A percentile compares a stretch with the other conserved stretches of the same genome.
Conservation (phyloP, 1,284 basidiomycete genomes). For the Pseudomicrostroma phylloplanum region DNA sequence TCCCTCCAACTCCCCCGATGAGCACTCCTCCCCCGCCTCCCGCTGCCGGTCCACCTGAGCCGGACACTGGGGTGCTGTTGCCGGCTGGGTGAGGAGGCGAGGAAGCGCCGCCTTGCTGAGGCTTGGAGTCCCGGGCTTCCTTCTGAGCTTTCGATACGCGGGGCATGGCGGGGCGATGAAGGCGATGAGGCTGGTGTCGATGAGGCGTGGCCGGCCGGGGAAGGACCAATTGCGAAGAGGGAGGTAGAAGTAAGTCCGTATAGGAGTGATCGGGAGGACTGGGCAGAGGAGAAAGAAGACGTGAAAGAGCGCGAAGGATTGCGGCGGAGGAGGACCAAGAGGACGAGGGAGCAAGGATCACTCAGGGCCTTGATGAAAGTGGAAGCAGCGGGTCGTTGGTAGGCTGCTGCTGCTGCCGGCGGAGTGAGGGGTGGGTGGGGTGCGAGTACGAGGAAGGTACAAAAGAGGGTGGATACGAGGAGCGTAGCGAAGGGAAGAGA, state of each 20-base stretch:
- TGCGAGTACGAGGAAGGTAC: too few species aligned
- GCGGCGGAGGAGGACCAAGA: background rate
- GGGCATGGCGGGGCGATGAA: background rate
- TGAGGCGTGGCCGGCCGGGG: too few species aligned
- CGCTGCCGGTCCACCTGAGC: background rate
- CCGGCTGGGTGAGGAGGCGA: background rate
- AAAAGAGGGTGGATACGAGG: too few species aligned
- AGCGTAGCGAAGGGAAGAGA: too few species aligned
- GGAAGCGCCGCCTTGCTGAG: conserved; percentile 2
- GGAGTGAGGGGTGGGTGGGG: too few species aligned
- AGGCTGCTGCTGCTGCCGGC: too few species aligned
- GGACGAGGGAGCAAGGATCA: too few species aligned
- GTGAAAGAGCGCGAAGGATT: background rate
- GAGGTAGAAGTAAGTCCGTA: too few species aligned
- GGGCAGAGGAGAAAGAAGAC: background rate
- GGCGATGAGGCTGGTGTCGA: background rate
- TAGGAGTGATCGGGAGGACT: background rate
- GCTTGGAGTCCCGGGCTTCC: conserved; percentile 12
- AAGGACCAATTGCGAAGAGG: too few species aligned
- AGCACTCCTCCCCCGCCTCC: background rate
- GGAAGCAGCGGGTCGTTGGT: too few species aligned
- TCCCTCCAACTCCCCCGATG: background rate
- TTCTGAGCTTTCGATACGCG: conserved; percentile 12
- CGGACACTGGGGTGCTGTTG: background rate
- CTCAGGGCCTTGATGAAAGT: too few species aligned